phyloP scores from a whole-genome alignment of 306 rosid species.

The Vicia faba region DNA sequence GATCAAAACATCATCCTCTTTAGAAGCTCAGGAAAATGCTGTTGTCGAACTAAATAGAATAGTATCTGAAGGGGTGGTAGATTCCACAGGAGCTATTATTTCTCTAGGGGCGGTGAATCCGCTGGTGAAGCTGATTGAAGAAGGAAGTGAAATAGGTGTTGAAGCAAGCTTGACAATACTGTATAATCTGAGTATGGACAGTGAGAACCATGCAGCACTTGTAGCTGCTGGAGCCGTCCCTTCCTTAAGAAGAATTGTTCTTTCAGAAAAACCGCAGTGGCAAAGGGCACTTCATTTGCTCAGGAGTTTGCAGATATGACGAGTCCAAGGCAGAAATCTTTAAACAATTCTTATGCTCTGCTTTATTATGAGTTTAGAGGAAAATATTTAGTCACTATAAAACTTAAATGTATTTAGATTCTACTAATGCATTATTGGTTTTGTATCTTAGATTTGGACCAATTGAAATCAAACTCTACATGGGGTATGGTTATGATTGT shows the following conservation, averaged over 20 bases:
- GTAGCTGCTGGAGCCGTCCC: slow-evolving; percentile 78
- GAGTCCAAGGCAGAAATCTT: slow-evolving; percentile 24
- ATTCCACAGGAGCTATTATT: slow-evolving; percentile 61
- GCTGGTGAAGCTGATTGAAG: slow-evolving; percentile 73
- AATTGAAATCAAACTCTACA: background rate
- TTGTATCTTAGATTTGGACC: background rate
- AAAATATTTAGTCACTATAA: slow-evolving; percentile 1
- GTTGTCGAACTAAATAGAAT: slow-evolving; percentile 75
- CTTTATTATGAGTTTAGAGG: slow-evolving; percentile 7
- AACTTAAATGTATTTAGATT: background rate
- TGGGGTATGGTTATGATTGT: background rate
- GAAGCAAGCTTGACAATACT: slow-evolving; percentile 79
- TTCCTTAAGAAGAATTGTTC: slow-evolving; percentile 58
- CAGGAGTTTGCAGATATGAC: slow-evolving; percentile 60
- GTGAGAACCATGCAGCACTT: slow-evolving; percentile 71
- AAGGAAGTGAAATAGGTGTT: slow-evolving; percentile 65
- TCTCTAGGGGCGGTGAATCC: slow-evolving; percentile 60
- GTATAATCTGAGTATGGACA: slow-evolving; percentile 78
- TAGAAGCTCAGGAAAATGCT: slow-evolving; percentile 65
- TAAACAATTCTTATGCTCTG: slow-evolving; percentile 9
- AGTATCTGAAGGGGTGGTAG: slow-evolving; percentile 73
- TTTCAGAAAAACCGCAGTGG: slow-evolving; percentile 73
- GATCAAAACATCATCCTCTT: slow-evolving; percentile 60
- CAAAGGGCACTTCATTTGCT: slow-evolving; percentile 72
- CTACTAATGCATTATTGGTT: background rate